A percentile compares a stretch with the other conserved stretches of the same genome.
Conservation (phyloP, 2,329 filamentous ascomycete genomes). For the Aspergillus costaricaensis region DNA sequence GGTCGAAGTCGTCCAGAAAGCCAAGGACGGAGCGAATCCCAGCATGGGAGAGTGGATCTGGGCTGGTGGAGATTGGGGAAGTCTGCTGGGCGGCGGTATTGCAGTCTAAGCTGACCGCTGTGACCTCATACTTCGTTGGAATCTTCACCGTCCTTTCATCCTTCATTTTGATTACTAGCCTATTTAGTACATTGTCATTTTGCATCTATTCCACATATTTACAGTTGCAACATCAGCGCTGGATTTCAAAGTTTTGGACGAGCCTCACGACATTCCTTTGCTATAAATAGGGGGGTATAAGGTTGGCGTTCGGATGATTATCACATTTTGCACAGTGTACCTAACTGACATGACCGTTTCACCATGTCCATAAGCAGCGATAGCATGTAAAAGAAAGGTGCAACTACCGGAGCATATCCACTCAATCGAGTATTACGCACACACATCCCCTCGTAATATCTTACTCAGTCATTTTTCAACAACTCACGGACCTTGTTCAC, state of each 20-base stretch:
- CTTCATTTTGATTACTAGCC: background rate
- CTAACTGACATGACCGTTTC: slow-evolving; percentile 1
- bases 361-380: background rate
- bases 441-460: too few relatives aligned
- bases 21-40: slow-evolving; percentile 39
- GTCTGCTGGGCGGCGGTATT: slow-evolving; percentile 43
- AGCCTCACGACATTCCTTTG: slow-evolving; percentile 7
- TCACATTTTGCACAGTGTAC: slow-evolving; percentile 10
- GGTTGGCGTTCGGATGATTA: slow-evolving; percentile 7
- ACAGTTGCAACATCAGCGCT: slow-evolving; percentile 6
- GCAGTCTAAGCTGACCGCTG: slow-evolving; percentile 25
- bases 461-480: slow-evolving; percentile 37
- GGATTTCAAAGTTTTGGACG: slow-evolving; percentile 6
- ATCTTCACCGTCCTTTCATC: slow-evolving; percentile 1
- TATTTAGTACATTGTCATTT: background rate
- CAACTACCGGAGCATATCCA: background rate
- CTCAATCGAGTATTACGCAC: background rate
- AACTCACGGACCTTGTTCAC: slow-evolving; percentile 63
- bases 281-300: slow-evolving; percentile 5
- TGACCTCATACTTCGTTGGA: background rate
- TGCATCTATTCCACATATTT: background rate
- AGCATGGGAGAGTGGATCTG: slow-evolving; percentile 48
- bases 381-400: background rate
- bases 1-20: slow-evolving; percentile 39
- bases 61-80: slow-evolving; percentile 46